Base-by-base conservation (phyloP, 306 rosid species). In the Echinosophora koreensis region DNA sequence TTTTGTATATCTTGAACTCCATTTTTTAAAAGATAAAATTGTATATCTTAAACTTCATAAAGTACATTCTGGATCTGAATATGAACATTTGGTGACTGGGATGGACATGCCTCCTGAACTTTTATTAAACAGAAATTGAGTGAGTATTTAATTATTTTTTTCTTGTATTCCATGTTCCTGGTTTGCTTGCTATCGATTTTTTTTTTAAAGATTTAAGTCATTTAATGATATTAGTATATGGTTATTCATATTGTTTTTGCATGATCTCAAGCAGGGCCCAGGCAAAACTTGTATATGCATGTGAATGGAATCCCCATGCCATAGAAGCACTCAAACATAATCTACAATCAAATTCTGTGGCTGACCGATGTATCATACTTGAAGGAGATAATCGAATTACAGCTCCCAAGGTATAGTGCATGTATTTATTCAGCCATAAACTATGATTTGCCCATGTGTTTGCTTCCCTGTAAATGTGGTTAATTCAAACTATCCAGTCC, bases 261-360 rank as follows among this genome's bases (percentile, higher is more conserved):
- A 35, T 70, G 69, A 69, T 73, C 81, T 82, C 80, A 84, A 71
- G 73, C 88, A 96, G 99, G 88, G 98, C 98, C 78, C 87, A 85
- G 67, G 93, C 96, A 69, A 91, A 91, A 79, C 50, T 89, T 68
- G 97, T 96, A 44, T 88, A 88, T 87, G 99, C 96, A 44, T 96
- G 98, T 80, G 99, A 96, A 71, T 95, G 99, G 96, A 95, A 95
- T 83, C 90, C 96, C 49, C 84, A 89, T 87, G 97, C 97, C 65
- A 61, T 88, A 49, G 92, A 89, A 77, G 97, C 97, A 60, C 97
- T 95, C 58, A 79, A 22, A 69, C 90, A 77, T 62, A 95, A 95
- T 84, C 73, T 95, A 32, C 86, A 80, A 79, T 83, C 81, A 49
- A 95, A 92, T 88, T 87, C 86, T 56, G 94, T 95, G 27, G 59